Evolutionary conservation across 306 rosid genomes (phyloP), one percentile per base, ranked within the genome.

Genomic region (Herpetospermum pedunculosum): DNA sequence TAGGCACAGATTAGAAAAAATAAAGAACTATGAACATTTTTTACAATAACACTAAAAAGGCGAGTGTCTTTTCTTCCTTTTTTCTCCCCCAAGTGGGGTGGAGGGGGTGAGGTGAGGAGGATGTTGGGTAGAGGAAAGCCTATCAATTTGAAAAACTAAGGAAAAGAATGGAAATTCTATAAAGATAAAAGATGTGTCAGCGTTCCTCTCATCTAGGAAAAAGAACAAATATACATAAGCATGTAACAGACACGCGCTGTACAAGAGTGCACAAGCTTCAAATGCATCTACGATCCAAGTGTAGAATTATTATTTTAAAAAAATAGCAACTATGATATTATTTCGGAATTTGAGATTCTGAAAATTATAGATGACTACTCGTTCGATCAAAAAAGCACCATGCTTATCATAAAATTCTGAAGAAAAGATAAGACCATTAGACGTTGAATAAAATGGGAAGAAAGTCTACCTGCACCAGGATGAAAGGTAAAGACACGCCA

Each of bases 401-500:
- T 30, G 3, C 21, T 9, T 25, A 9, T 29, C 77, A 67, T 25
- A 68, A 11, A 64, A 28, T 74, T 70, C 53, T 35, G 32, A 8
- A 77, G 70, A 73, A 75, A 46, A 62, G 25, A 40, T 13, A 59
- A 52, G 72, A 37, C 47, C 38, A 59, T 28, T 44, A 74, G 70
- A 75, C 54, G 49, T 18, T 44, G 60, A 29, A 78, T 77, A 71
- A 4, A 70, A 48, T 18, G 65, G 73, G 52, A 83, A 68, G 81
- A 79, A 65, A 46, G 74, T 74, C 4, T 89, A 91, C 98, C 90
- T 94, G 97, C 70, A 94, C 98, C 73, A 94, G 82, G 85, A 94
- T 91, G 81, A 94, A 94, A 65, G 98, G 98, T 69, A 94, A 88
- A 71, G 97, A 86, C 78, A 94, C 98, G 63, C 98, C 98, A 53